Conservation (phyloP, 75 land plant species). For the Sequoiadendron giganteum region DNA sequence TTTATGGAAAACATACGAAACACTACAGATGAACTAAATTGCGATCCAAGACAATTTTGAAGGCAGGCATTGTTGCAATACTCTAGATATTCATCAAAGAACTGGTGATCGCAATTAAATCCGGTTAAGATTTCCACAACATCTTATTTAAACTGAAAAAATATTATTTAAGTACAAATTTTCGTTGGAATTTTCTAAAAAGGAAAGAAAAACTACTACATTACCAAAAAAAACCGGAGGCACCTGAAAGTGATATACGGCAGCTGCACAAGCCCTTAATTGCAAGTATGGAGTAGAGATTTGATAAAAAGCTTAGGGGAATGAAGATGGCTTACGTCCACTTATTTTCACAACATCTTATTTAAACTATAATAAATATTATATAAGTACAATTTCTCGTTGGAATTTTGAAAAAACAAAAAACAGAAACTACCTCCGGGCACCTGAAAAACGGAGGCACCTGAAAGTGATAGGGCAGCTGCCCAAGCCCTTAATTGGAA, state of each 20-base stretch:
- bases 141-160: too few relatives aligned
- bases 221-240: not conserved
- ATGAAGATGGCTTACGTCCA: not conserved
- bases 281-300: too few relatives aligned
- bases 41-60: not conserved
- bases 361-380: too few relatives aligned
- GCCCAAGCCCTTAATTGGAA: too few relatives aligned
- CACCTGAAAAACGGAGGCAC: too few relatives aligned
- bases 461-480: too few relatives aligned
- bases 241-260: not conserved
- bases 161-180: too few relatives aligned
- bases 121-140: not conserved
- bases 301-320: not conserved
- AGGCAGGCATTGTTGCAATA: not conserved
- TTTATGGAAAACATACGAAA: too few relatives aligned
- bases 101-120: not conserved
- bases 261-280: too few relatives aligned
- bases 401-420: too few relatives aligned
- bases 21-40: not conserved
- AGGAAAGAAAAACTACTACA: not conserved
- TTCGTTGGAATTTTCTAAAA: not conserved
- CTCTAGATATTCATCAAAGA: not conserved
- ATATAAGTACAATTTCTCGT: too few relatives aligned
- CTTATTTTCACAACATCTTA: not conserved
- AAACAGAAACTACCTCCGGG: too few relatives aligned